phyloP scores from a whole-genome alignment of 768 basidiomycete genomes.

The Mycena leptocephala region DNA sequence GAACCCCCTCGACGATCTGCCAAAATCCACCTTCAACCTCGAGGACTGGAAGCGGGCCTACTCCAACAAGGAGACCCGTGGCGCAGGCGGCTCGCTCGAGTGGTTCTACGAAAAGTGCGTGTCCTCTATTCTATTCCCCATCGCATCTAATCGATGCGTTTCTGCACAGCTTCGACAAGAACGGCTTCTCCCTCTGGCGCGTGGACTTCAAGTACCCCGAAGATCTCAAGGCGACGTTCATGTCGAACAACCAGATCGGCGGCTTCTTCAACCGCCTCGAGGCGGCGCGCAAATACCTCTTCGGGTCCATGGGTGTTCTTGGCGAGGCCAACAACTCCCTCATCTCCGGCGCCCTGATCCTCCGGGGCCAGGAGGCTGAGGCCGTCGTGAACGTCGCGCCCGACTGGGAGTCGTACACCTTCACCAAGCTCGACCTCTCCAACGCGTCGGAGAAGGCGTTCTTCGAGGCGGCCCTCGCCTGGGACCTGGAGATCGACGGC shows the following conservation, averaged over 20 bases:
- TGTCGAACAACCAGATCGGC: constrained; percentile 94
- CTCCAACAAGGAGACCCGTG: constrained; percentile 98
- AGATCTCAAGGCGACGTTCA: constrained; percentile 93
- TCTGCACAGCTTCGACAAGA: constrained; percentile 82
- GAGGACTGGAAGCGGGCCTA: constrained; percentile 99
- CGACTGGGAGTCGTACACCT: constrained; percentile 93
- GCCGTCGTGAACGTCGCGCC: constrained; percentile 87
- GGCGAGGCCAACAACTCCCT: constrained; percentile 84
- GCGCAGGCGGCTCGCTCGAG: constrained; percentile 85
- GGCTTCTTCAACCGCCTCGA: constrained; percentile 99
- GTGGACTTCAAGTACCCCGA: constrained; percentile 98
- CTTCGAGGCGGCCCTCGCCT: constrained; percentile 94
- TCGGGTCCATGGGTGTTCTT: constrained; percentile 94
- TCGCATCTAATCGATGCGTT: neutral
- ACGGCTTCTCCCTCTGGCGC: constrained; percentile 93
- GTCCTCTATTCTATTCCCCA: neutral
- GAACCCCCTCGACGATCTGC: constrained; percentile 95
- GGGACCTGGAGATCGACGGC: constrained; percentile 92
- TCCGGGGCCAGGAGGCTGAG: constrained; percentile 83
- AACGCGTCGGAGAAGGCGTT: constrained; percentile 87
- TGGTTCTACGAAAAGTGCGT: constrained; percentile 98
- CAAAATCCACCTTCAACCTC: constrained; percentile 90
- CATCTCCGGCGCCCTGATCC: constrained; percentile 88
- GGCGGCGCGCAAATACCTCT: constrained; percentile 96
- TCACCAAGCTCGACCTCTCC: constrained; percentile 82